A percentile compares a stretch with the other conserved stretches of the same genome.
These are phyloP conservation scores for Limnomonas spitsbergensis DNA, from an alignment of 139 green algal genomes.

Conservation along the genomic window DNA sequence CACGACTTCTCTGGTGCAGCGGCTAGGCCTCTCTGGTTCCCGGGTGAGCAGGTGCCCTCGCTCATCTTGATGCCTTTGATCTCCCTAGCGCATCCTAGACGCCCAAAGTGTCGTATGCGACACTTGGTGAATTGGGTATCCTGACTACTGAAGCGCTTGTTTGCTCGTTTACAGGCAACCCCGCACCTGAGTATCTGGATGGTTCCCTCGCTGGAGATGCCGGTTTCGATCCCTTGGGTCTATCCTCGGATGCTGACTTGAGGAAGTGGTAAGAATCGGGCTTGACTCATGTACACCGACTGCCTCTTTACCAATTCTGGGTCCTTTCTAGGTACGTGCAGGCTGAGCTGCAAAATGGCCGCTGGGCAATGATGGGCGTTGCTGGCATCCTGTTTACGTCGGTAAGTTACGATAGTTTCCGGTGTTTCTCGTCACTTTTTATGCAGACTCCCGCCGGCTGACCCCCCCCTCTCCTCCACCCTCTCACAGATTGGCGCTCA, in stretches of 20 bases:
- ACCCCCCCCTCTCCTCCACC: not conserved
- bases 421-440: not conserved
- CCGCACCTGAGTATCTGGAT: constrained; percentile 51
- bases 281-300: too few species aligned
- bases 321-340: constrained; percentile 58
- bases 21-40: constrained; percentile 50
- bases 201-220: constrained; percentile 56
- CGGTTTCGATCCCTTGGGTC: constrained; percentile 81
- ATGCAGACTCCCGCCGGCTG: not conserved
- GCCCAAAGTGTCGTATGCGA: too few species aligned
- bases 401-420: not conserved
- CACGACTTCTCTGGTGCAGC: constrained; percentile 10
- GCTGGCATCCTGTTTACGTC: constrained; percentile 66
- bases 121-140: too few species aligned
- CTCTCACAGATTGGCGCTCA: constrained; percentile 37
- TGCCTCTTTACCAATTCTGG: not conserved
- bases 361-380: constrained; percentile 74
- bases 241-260: constrained; percentile 62
- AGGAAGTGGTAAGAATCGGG: constrained; percentile 43
- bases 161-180: constrained; percentile 41
- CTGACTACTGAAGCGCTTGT: too few species aligned
- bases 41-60: constrained; percentile 37
- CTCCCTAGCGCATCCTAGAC: too few species aligned
- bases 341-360: constrained; percentile 78
- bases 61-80: too few species aligned